A percentile compares a stretch with the other conserved stretches of the same genome.
Conservation (phyloP, 2,329 filamentous ascomycete species). For the Ceratocystiopsis sp. region DNA sequence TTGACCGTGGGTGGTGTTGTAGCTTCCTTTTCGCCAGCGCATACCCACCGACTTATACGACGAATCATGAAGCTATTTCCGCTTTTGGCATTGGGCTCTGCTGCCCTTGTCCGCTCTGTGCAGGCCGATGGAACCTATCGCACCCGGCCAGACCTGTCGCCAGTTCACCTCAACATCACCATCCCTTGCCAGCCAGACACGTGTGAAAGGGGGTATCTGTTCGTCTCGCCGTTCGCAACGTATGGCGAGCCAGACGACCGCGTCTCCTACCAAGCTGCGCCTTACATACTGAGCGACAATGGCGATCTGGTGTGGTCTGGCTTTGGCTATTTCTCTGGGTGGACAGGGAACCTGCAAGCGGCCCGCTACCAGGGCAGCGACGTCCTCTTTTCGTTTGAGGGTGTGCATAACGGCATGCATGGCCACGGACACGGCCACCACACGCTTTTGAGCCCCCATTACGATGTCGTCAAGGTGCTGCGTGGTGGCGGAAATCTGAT, state of each 20-base stretch:
- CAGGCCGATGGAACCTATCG: slow-evolving; percentile 3
- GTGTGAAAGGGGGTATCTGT: slow-evolving; percentile 19
- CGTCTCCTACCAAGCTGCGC: slow-evolving; percentile 26
- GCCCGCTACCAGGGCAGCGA: slow-evolving; percentile 32
- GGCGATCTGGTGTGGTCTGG: slow-evolving; percentile 42
- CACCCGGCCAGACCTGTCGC: slow-evolving; percentile 14
- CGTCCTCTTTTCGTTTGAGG: slow-evolving; percentile 36
- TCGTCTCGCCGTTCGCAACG: slow-evolving; percentile 10
- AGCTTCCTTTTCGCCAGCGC: no score
- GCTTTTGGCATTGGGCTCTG: not conserved
- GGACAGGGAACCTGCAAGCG: slow-evolving; percentile 35
- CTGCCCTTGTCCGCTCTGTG: not conserved
- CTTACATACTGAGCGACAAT: slow-evolving; percentile 37
- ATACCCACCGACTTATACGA: no score
- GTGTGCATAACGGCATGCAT: slow-evolving; percentile 31
- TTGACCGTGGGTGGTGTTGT: no score
- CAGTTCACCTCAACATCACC: slow-evolving; percentile 17
- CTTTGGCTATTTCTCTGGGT: slow-evolving; percentile 32
- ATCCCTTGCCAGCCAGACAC: slow-evolving; percentile 18
- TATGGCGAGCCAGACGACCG: slow-evolving; percentile 12
- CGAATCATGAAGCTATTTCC: not conserved
- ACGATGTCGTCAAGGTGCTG: slow-evolving; percentile 35
- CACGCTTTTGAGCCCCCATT: slow-evolving; percentile 34
- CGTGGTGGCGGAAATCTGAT: slow-evolving; percentile 32
- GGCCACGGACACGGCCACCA: slow-evolving; percentile 37